Percentiles rank a stretch among this genome's conserved stretches.
Evolutionary conservation across 2,329 filamentous ascomycete species (phyloP).

Genomic region (Phaeosphaeriaceae sp.): DNA sequence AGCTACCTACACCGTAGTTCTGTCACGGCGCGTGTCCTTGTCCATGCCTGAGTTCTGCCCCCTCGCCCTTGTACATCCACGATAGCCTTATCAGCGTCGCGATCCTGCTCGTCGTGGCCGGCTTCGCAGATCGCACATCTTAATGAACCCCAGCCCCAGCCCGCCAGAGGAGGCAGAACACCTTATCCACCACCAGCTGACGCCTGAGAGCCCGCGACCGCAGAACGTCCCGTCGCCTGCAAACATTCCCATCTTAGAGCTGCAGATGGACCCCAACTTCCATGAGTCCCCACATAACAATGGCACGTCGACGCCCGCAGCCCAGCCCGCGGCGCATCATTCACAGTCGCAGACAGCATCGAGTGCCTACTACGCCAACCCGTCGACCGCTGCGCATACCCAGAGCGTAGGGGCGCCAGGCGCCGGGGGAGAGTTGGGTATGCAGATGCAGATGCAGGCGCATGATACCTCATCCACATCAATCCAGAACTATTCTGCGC

Average conservation of each 20-base stretch:
- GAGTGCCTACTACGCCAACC: slow-evolving; percentile 42
- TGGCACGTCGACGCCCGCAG: slow-evolving; percentile 32
- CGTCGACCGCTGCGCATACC: slow-evolving; percentile 17
- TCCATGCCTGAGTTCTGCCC: slow-evolving; percentile 27
- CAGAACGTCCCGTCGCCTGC: slow-evolving; percentile 71
- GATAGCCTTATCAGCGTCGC: slow-evolving; percentile 10
- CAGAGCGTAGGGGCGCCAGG: slow-evolving; percentile 35
- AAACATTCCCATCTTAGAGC: slow-evolving; percentile 72
- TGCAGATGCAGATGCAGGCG: slow-evolving; percentile 37
- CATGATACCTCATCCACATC: slow-evolving; percentile 42
- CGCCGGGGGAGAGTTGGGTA: slow-evolving; percentile 20
- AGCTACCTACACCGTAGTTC: slow-evolving; percentile 6
- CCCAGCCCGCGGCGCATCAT: slow-evolving; percentile 43
- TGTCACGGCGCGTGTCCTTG: slow-evolving; percentile 24
- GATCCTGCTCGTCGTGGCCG: slow-evolving; percentile 19
- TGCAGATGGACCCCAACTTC: slow-evolving; percentile 75
- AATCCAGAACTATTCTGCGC: slow-evolving; percentile 47
- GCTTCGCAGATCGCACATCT: slow-evolving; percentile 30
- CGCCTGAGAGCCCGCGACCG: slow-evolving; percentile 74
- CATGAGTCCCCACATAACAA: slow-evolving; percentile 70
- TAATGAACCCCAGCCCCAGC: slow-evolving; percentile 64
- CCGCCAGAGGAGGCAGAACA: slow-evolving; percentile 64
- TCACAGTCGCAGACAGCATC: slow-evolving; percentile 41
- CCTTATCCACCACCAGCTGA: slow-evolving; percentile 70
- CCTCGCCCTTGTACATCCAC: slow-evolving; percentile 10